Evolutionary conservation across 2,329 filamentous ascomycete genomes (phyloP), one percentile per base, ranked within the genome.

Genomic region (Neopestalotiopsis rosae): DNA sequence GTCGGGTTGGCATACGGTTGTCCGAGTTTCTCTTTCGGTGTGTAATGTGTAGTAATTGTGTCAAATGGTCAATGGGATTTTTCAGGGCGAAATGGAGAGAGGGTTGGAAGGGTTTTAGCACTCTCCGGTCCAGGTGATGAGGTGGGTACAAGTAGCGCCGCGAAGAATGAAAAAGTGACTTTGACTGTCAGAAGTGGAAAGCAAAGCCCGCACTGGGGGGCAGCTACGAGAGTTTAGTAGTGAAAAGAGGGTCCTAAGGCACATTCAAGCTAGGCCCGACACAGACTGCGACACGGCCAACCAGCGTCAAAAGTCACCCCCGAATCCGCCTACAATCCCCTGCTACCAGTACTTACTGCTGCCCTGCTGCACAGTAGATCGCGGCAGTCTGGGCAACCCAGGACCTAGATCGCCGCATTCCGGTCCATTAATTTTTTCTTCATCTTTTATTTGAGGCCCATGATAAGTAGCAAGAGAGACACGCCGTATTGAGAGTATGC

Each of bases 171-270:
- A 62, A 34, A 34, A 62, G 59, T 34, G 34, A 62, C 45, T 52
- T 52, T 62, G 30, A 24, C 57, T 30, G 57, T 13, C 4, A 17
- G 32, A 34, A 40, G 59, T 62, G 59, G 59, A 34, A 62, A 62
- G 34, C 45, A 52, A 20, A 52, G 45, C 45, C 30, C 32, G 30
- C 10, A 10, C 34, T 38, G 34, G 34, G 59, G 59, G 59, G 59
- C 59, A 17, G 59, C 59, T 13, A 62, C 32, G 59, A 40, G 30
- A 62, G 59, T 62, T 62, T 62, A 40, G 59, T 62, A 34, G 59
- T 34, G 5, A 20, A 62, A 34, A 34, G 59, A 62, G 59, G 59
- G 32, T 62, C 59, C 59, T n/a, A 20, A 17, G 30, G 30, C 34
- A 30, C n/a, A 34, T 10, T 13, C 59, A 34, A 40, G 32, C 28